A percentile compares a stretch with the other conserved stretches of the same genome.
Conservation (phyloP, 2,329 filamentous ascomycete species). For the Teratosphaeria zuluensis region DNA sequence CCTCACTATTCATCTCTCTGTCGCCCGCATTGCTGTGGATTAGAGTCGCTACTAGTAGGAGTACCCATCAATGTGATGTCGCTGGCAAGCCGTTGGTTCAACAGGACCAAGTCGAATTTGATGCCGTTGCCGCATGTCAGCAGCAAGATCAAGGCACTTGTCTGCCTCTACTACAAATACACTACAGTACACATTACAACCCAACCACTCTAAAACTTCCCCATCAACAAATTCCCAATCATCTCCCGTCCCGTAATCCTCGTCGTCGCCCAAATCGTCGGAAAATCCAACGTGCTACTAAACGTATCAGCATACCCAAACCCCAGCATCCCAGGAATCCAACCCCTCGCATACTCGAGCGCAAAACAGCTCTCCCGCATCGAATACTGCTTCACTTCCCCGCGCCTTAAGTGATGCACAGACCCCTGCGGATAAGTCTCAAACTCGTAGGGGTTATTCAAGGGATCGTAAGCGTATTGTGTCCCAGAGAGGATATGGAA, state of each 20-base stretch:
- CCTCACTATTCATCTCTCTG: neutral
- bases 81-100: neutral
- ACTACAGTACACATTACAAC: neutral
- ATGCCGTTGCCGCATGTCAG: neutral
- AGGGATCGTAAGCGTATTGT: constrained; percentile 65
- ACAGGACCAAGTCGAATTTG: neutral
- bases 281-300: constrained; percentile 71
- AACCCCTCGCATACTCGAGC: constrained; percentile 74
- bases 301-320: constrained; percentile 81
- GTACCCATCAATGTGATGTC: too few species aligned
- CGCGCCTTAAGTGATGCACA: constrained; percentile 63
- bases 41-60: neutral
- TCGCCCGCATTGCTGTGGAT: neutral
- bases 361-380: constrained; percentile 71
- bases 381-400: constrained; percentile 71
- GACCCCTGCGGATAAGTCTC: constrained; percentile 61
- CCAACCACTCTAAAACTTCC: constrained; percentile 50
- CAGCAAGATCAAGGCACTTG: neutral
- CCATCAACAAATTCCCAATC: constrained; percentile 58
- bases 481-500: constrained; percentile 80
- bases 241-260: constrained; percentile 67
- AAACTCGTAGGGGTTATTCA: constrained; percentile 46
- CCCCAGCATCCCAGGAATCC: constrained; percentile 87
- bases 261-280: constrained; percentile 73
- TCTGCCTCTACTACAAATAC: neutral